These are phyloP conservation scores for Colletotrichum caudatum DNA, from an alignment of 2,329 filamentous ascomycete species.

Conservation along the genomic window DNA sequence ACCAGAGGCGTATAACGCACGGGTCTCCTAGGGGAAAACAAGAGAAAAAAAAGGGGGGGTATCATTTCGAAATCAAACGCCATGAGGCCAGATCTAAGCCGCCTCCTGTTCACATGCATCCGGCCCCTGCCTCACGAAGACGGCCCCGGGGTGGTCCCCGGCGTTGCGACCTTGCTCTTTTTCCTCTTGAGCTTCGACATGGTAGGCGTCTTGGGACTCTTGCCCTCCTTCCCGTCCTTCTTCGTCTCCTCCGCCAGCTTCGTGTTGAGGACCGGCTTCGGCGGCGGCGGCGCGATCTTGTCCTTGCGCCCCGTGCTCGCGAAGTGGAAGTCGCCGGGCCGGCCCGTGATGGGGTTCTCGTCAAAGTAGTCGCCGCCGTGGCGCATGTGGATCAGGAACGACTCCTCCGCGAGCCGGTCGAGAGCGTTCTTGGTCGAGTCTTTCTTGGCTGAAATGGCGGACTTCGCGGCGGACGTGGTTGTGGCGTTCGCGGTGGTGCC, in stretches of 20 bases:
- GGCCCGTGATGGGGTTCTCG: conserved; percentile 75
- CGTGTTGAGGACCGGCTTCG: conserved; percentile 52
- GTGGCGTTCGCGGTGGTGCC: conserved; percentile 45
- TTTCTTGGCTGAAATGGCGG: conserved; percentile 49
- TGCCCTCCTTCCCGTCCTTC: conserved; percentile 61
- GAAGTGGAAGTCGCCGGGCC: conserved; percentile 74
- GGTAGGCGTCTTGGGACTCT: conserved; percentile 57
- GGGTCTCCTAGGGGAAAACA: not conserved
- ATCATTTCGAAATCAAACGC: conserved; percentile 37
- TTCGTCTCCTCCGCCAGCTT: conserved; percentile 56
- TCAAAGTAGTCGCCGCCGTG: conserved; percentile 75
- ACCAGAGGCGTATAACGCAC: not conserved
- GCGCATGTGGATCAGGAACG: conserved; percentile 67
- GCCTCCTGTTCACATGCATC: not conserved
- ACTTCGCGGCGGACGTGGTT: conserved; percentile 43
- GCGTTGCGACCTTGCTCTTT: conserved; percentile 59
- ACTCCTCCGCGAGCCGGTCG: conserved; percentile 67
- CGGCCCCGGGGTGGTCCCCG: conserved; percentile 31
- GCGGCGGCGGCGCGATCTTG: conserved; percentile 46
- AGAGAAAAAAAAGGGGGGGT: conserved; percentile 23
- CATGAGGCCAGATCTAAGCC: not conserved
- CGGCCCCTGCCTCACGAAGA: conserved; percentile 9
- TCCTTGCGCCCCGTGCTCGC: conserved; percentile 70
- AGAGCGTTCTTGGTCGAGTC: conserved; percentile 55
- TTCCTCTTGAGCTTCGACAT: conserved; percentile 59